A percentile compares a stretch with the other conserved stretches of the same genome.
Conservation (phyloP, 139 green algal species). For the Zygnema cylindricum region DNA sequence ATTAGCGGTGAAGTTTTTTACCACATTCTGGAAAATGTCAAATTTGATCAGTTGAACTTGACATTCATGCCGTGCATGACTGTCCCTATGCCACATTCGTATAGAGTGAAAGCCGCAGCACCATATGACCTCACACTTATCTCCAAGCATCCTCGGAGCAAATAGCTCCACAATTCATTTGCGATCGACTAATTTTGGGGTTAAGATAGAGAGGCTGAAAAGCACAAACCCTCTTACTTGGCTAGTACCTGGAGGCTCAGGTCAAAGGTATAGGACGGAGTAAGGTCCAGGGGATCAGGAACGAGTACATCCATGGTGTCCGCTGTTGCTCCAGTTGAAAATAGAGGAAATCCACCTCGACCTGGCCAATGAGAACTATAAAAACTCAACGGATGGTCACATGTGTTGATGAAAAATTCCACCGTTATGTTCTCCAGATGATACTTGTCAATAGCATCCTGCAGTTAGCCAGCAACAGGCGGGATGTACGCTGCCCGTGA, state of each 20-base stretch:
- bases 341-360: slow-evolving; percentile 21
- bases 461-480: too few relatives aligned
- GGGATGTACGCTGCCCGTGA: too few relatives aligned
- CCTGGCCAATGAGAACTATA: slow-evolving; percentile 16
- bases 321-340: not conserved
- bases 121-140: too few relatives aligned
- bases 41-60: too few relatives aligned
- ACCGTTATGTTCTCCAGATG: not conserved
- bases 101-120: too few relatives aligned
- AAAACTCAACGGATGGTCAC: slow-evolving; percentile 43
- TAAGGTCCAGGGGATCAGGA: slow-evolving; percentile 39
- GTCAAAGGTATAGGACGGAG: slow-evolving; percentile 16
- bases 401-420: slow-evolving; percentile 54
- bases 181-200: not conserved
- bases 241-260: slow-evolving; percentile 32
- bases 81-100: too few relatives aligned
- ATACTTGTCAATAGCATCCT: slow-evolving; percentile 27
- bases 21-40: too few relatives aligned
- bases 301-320: slow-evolving; percentile 31
- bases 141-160: too few relatives aligned
- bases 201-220: too few relatives aligned
- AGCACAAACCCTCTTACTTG: not conserved
- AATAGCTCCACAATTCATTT: not conserved
- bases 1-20: too few relatives aligned
- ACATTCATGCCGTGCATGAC: too few relatives aligned